Evolutionary conservation across 2,329 filamentous ascomycete species (phyloP), one percentile per base, ranked within the genome.

Genomic region (Pseudogymnoascus verrucosus): DNA sequence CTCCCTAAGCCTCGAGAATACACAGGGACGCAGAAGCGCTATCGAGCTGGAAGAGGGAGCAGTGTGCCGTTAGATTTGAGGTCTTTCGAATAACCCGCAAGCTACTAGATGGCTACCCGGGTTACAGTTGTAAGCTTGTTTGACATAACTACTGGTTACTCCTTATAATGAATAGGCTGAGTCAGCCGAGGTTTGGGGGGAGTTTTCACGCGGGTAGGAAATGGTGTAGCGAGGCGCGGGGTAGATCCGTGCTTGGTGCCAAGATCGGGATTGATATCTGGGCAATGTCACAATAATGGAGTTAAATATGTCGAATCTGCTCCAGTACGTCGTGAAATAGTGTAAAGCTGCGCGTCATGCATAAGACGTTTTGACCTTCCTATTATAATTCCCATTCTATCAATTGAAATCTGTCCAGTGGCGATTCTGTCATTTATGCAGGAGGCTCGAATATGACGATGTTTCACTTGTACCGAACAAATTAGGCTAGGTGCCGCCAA

Each of bases 11-110:
- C 93, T 21, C 83, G 93, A 71, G 86, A 89, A 1, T 97, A 96
- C 72, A 77, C 81, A 1, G 89, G 89, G n/a, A 86, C 84, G 3
- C 78, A 82, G 19, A 92, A 89, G 74, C 86, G 85, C 73, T 99
- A 98, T 76, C 83, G 93, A 67, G 95, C 95, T 37, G 95, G 95
- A 7, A 84, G 93, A 73, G 93, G 92, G 34, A 97, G 92, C 77
- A 97, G 90, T 79, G 93, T 98, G 69, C 95, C 95, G 31, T 79
- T 98, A 70, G 91, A 98, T 78, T 76, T 99, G 72, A 85, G 80
- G 68, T 79, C 82, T 60, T 74, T 71, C 42, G 63, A 70, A 51
- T 73, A 64, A 69, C 10, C 59, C 11, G 28, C 26, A 34, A 57
- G 51, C 51, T 57, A 57, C 28, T 57, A 57, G n/a, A 57, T 34